phyloP scores from a whole-genome alignment of 75 land plant species.

The Cunninghamia lanceolata region DNA sequence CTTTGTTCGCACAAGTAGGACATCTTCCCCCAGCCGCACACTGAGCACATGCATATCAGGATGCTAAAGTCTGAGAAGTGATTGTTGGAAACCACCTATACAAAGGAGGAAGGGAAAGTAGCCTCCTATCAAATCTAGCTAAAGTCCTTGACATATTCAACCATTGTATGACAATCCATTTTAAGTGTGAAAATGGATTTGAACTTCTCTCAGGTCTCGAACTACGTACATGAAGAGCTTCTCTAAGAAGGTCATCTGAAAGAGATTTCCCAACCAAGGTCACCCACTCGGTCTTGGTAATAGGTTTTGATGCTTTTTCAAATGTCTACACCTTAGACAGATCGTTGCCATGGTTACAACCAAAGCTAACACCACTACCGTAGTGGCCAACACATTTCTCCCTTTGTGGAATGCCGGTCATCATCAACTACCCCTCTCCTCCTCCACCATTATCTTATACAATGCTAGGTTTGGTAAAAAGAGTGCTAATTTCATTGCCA shows the following conservation, averaged over 20 bases:
- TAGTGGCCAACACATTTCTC: no score
- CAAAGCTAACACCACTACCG: no score
- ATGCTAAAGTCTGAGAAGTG: constrained; percentile 60
- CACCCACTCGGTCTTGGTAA: constrained; percentile 59
- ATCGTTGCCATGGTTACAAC: no score
- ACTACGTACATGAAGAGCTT: constrained; percentile 54
- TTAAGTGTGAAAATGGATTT: constrained; percentile 67
- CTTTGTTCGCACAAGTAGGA: constrained; percentile 40
- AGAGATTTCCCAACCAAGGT: constrained; percentile 57
- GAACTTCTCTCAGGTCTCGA: constrained; percentile 36
- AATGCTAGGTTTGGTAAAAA: no score
- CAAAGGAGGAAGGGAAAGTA: constrained; percentile 31
- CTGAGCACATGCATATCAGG: constrained; percentile 55
- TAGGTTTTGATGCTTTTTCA: constrained; percentile 15
- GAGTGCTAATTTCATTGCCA: no score
- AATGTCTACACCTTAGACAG: constrained; percentile 4
- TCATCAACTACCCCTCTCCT: no score
- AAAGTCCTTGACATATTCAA: constrained; percentile 35
- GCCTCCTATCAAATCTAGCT: constrained; percentile 26
- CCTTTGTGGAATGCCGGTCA: no score
- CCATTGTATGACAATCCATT: constrained; percentile 28
- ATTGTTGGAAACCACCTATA: constrained; percentile 35
- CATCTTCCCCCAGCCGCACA: constrained; percentile 47
- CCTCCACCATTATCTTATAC: no score
- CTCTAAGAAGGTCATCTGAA: constrained; percentile 46